Evolutionary conservation across 192 early-diverging fungal genomes (phyloP).

Genomic region (Entomortierella chlamydospora): DNA sequence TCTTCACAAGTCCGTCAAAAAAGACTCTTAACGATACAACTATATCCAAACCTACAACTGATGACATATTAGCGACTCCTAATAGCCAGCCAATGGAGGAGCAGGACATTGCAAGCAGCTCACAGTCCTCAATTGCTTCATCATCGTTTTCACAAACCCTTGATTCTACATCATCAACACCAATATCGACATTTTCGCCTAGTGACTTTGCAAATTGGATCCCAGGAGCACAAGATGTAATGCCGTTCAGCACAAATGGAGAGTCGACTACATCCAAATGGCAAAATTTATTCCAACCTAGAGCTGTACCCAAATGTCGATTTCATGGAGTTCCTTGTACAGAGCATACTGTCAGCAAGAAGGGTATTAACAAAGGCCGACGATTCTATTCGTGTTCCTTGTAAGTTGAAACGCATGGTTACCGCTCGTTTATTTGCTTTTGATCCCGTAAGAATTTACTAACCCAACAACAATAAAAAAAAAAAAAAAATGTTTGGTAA

Average conservation of each 20-base stretch:
- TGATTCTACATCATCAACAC: background rate
- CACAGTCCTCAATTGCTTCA: conserved; percentile 1
- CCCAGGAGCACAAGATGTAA: conserved; percentile 23
- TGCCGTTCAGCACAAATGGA: conserved; percentile 32
- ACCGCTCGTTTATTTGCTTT: background rate
- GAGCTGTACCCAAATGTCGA: conserved; percentile 66
- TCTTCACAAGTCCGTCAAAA: conserved; percentile 19
- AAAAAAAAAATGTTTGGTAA: no score
- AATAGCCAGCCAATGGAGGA: background rate
- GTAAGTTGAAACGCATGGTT: background rate
- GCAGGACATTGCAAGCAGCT: background rate
- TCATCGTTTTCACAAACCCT: conserved; percentile 3
- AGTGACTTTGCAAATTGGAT: conserved; percentile 51
- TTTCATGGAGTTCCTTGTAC: conserved; percentile 72
- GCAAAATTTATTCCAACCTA: conserved; percentile 66
- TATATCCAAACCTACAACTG: background rate
- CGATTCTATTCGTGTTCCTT: conserved; percentile 72
- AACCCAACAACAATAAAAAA: background rate
- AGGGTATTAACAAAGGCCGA: conserved; percentile 76
- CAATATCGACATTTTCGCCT: conserved; percentile 27
- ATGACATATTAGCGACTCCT: background rate
- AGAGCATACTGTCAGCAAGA: conserved; percentile 74
- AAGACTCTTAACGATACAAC: background rate
- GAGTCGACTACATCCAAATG: conserved; percentile 61
- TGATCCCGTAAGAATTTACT: background rate